A percentile compares a stretch with the other conserved stretches of the same genome.
These are phyloP conservation scores for Pichia sp. DNA, from an alignment of 1,139 yeast genomes.

Conservation along the genomic window DNA sequence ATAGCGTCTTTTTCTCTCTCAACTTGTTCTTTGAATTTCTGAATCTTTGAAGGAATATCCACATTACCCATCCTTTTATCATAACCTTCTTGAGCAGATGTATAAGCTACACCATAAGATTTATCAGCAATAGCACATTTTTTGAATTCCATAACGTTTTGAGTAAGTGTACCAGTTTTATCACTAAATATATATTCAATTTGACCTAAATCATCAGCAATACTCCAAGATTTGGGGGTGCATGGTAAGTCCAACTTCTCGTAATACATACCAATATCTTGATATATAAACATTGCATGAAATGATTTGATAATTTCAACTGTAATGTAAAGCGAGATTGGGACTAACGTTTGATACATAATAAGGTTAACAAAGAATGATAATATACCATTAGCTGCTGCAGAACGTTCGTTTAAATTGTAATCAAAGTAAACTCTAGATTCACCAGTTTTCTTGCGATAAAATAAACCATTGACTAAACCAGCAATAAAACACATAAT, in stretches of 20 bases:
- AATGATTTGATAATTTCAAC: slow-evolving; percentile 54
- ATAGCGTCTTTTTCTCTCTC: slow-evolving; percentile 35
- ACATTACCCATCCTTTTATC: slow-evolving; percentile 44
- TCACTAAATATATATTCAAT: slow-evolving; percentile 56
- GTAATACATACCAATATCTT: slow-evolving; percentile 46
- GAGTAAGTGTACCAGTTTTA: slow-evolving; percentile 56
- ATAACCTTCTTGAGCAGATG: slow-evolving; percentile 55
- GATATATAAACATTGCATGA: slow-evolving; percentile 50
- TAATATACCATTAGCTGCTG: slow-evolving; percentile 46
- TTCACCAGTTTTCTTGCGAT: slow-evolving; percentile 26
- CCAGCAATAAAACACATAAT: slow-evolving; percentile 47
- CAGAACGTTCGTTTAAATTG: slow-evolving; percentile 44
- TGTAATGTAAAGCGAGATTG: slow-evolving; percentile 52
- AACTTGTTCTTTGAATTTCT: slow-evolving; percentile 35
- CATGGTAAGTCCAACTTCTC: slow-evolving; percentile 49
- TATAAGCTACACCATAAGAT: slow-evolving; percentile 52
- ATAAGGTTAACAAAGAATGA: slow-evolving; percentile 47
- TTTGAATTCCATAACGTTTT: slow-evolving; percentile 54
- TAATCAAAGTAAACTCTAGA: slow-evolving; percentile 43
- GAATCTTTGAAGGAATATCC: slow-evolving; percentile 44
- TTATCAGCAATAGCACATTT: slow-evolving; percentile 46
- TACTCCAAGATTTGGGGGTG: slow-evolving; percentile 55
- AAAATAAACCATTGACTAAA: slow-evolving; percentile 44
- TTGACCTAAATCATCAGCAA: slow-evolving; percentile 60
- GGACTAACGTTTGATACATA: slow-evolving; percentile 51